Evolutionary conservation across 345 rosid genomes (phyloP), one percentile per base, ranked within the genome.

Genomic region (Firmiana major): DNA sequence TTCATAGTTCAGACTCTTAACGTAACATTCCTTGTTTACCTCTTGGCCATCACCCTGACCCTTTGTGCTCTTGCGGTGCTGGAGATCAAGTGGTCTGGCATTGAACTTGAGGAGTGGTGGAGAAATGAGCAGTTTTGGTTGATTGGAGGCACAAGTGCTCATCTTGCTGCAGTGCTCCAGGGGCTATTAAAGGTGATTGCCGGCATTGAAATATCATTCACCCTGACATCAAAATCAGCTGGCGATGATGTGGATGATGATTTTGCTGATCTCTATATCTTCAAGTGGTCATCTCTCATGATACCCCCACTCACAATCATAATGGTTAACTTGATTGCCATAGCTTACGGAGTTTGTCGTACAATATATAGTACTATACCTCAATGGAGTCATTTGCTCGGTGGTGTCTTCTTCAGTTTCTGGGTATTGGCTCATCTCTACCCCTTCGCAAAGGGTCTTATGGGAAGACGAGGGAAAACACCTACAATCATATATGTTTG

Each of bases 121-220:
- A 87, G 98, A 73, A 92, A 94, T 36, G 98, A 94, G 81, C 98
- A 94, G 73, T 94, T 90, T 69, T 94, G 97, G 97, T 81, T 94
- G 63, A 94, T 94, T 0, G 92, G 94, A 6, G 98, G 98, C 48
- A 94, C 94, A 8, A 94, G 98, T 66, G 97, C 97, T 1, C 96
- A 94, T 84, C 81, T 92, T 22, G 92, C 86, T 0, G 98, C 97
- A 0, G 96, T 94, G 12, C 86, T 94, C 16, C 97, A 92, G 82
- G 97, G 97, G 51, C 84, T 92, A 0, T 88, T 94, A 48, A 94
- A 94, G 80, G 93, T 88, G 54, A 55, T 94, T 17, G 93, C 93
- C 0, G 98, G 98, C 12, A 88, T 94, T 51, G 97, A 94, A 76
- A 90, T 92, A 76, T 88, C 96, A 0, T 88, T 94, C 85, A 87